Base-by-base conservation (phyloP, 345 rosid species). In the Brassica rapa region DNA sequence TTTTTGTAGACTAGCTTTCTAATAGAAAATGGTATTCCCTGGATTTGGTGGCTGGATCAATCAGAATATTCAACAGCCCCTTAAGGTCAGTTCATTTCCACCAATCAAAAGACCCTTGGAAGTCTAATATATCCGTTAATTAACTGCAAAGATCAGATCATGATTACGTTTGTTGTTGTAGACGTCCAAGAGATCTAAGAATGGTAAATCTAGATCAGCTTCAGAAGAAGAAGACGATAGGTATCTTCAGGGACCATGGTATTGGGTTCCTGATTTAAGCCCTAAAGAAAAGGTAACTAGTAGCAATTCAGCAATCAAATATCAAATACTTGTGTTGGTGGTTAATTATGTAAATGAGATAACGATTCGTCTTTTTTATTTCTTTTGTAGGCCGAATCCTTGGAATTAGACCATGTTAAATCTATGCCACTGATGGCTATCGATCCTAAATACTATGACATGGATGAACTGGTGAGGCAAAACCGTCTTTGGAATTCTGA, bases 371-470 rank as follows among this genome's bases (percentile, higher is more conserved):
- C 53, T 25, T 11, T 1, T 10, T 10, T 35, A 9, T 56, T 81
- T 25, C 29, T 25, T 25, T 69, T 27, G 71, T 86, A 88, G 92
- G 80, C 82, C 2, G 92, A 80, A 71, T 71, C 84, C 70, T 84
- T 66, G 73, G 86, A 53, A 77, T 73, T 82, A 39, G 72, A 56
- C 5, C 74, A 82, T 68, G 71, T 67, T 5, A 21, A 15, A 41
- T 8, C 70, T 59, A 77, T 84, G 8, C 39, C 73, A 59, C 0
- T 4, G 67, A 2, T 4, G 3, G 43, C 39, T 11, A 35, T 4
- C 12, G 79, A 76, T 67, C 56, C 15, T 15, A 76, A 63, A 6
- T 62, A 73, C 33, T 30, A 11, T 19, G 62, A 30, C 33, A 8
- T 43, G 16, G 30, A 10, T 30, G 77, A 73, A 60, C 12, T 73